Conservation (phyloP, 768 basidiomycete species). For the Macrocybe gigantea region DNA sequence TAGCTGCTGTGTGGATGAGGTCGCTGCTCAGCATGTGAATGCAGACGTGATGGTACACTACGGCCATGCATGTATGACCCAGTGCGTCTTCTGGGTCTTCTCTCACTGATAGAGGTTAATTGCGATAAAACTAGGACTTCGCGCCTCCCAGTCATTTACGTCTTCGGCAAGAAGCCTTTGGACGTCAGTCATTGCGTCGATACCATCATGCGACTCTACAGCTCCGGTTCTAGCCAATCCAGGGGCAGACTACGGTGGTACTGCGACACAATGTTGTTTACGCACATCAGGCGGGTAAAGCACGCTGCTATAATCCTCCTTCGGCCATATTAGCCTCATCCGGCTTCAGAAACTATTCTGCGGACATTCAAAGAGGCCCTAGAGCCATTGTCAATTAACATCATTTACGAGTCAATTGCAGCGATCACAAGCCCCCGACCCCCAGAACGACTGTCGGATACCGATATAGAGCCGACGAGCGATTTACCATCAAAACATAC, state of each 20-base stretch:
- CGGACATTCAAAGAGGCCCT: slow-evolving; percentile 19
- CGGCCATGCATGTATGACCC: slow-evolving; percentile 92
- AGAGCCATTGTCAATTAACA: slow-evolving; percentile 14
- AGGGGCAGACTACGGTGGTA: slow-evolving; percentile 31
- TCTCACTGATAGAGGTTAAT: slow-evolving; percentile 3
- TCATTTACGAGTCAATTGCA: slow-evolving; percentile 32
- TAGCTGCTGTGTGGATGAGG: slow-evolving; percentile 96
- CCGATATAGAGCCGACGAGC: not conserved
- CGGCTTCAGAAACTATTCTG: slow-evolving; percentile 26
- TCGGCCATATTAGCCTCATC: slow-evolving; percentile 5
- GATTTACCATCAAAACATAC: slow-evolving; percentile 10
- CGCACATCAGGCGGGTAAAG: slow-evolving; percentile 57
- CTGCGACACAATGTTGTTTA: slow-evolving; percentile 78
- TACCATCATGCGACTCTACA: slow-evolving; percentile 30
- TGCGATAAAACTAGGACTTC: slow-evolving; percentile 52
- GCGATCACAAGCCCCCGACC: slow-evolving; percentile 13
- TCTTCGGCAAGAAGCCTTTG: slow-evolving; percentile 74
- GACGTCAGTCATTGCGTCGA: slow-evolving; percentile 47
- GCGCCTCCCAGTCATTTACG: slow-evolving; percentile 83
- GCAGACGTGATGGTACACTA: slow-evolving; percentile 93
- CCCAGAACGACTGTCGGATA: not conserved
- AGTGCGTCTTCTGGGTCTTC: slow-evolving; percentile 42
- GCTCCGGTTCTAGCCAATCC: slow-evolving; percentile 3
- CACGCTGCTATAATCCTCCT: too few species aligned
- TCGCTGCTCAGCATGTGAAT: slow-evolving; percentile 90